Base-by-base conservation (phyloP, 2,329 filamentous ascomycete genomes). In the Claviceps citrina region DNA sequence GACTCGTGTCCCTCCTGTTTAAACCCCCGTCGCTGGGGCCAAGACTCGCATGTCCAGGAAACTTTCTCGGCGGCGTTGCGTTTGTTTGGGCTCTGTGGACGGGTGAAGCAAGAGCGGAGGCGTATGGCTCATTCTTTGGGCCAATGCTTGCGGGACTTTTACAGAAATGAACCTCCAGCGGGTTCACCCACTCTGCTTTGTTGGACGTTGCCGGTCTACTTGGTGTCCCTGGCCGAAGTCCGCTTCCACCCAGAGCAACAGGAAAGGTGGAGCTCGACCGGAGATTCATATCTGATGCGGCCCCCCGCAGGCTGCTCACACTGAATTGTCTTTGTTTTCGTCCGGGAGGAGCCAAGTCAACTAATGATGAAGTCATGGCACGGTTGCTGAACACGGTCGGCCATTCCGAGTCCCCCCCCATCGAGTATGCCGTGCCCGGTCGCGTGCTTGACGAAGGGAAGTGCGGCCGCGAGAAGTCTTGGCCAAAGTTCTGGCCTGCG, bases 81-180 rank as follows among this genome's bases (percentile, higher is more conserved):
- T 6, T 9, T 10, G 24, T 12, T 9, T 18, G 13, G 18, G 32
- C 26, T 16, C 16, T 22, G 6, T 24, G 27, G 10, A 19, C 28
- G 10, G 27, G 24, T 16, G 26, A 19, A 7, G 31, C 36, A 13
- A 20, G 41, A 16, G 22, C 30, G 12, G 26, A 15, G 7, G 25
- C 24, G n/a, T 31, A 36, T 16, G 34, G 28, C 25, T n/a, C 39
- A 19, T 22, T 42, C 16, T 12, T 26, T 5, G 34, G 28, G 15
- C 31, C 30, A 15, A n/a, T 34, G 16, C 47, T 51, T 44, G 38
- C 49, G 34, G 35, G 48, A 38, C 48, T 54, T 43, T 49, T 61
- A 38, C 47, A 47, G 43, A 66, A 66, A 42, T 68, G 63, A 25
- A 67, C 59, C 10, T 70, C 64, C n/a, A 71, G 56, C 0, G 68